Base-by-base conservation (phyloP, 768 basidiomycete genomes). In the Floccularia luteovirens region DNA sequence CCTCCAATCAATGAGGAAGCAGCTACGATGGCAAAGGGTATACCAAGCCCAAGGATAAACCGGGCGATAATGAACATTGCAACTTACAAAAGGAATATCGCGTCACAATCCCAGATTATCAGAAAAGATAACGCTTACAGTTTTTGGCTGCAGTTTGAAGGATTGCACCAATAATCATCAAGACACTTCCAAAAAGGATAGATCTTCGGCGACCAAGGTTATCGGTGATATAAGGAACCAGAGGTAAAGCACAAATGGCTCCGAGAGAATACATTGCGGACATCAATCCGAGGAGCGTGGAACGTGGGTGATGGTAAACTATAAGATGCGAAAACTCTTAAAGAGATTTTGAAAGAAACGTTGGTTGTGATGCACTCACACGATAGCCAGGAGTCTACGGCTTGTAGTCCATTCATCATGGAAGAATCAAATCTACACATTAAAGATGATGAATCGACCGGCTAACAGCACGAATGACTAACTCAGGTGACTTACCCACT, bases 1-100 rank as follows among this genome's bases (percentile, higher is more conserved):
- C 69, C 69, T 64, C 72, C 74, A 47, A 83, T 73, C 30, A 83
- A 62, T 13, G 80, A 75, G 0, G 82, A 81, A 2, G 81, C 79
- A 13, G 75, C 77, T 33, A 79, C 74, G 45, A 75, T 74, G 21
- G 75, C 74, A 48, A 82, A 75, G 0, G 74, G 69, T 23, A 78
- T 74, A 36, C 78, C 78, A 38, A 79, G 58, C 13, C 78, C 79
- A 24, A 81, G 53, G 20, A 76, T 61, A 44, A 74, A 67, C 23
- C 78, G 72, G 2, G 75, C 63, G 20, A 69, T 58, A 20, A 79
- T 66, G 51, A 82, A 80, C 72, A 76, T 76, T 0, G 67, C 75
- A 42, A 77, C 75, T 77, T 3, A 20, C 31, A 31, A 17, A 23
- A 38, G 5, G 16, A 39, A 12, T 34, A 14, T 24, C 23, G 34